Conservation (phyloP, 768 basidiomycete species). For the Cystobasidium ongulense region DNA sequence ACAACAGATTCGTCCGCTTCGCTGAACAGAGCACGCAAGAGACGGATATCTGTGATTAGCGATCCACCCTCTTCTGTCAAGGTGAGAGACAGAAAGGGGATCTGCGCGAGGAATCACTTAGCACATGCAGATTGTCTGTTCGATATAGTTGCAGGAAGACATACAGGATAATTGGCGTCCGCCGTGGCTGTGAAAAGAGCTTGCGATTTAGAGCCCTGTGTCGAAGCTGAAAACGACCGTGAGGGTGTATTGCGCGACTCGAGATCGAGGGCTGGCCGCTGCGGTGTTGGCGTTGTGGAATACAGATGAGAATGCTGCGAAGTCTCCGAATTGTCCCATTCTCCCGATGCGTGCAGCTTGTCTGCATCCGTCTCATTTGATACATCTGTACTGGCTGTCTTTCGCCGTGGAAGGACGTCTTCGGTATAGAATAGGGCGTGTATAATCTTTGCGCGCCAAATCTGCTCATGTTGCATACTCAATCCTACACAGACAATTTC, state of each 20-base stretch:
- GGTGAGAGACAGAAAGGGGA: constrained; percentile 72
- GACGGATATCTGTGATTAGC: constrained; percentile 60
- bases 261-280: not conserved
- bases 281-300: constrained; percentile 21
- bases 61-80: constrained; percentile 68
- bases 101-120: not conserved
- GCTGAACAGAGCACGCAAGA: constrained; percentile 61
- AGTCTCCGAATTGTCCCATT: not conserved
- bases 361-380: not conserved
- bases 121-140: not conserved
- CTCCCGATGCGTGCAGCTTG: not conserved
- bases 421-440: constrained; percentile 71
- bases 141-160: not conserved
- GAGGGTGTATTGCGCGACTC: not conserved
- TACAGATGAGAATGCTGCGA: not conserved
- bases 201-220: not conserved
- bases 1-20: constrained; percentile 64
- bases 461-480: constrained; percentile 59
- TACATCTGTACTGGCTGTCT: not conserved
- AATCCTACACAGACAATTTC: constrained; percentile 70
- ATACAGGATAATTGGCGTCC: constrained; percentile 11
- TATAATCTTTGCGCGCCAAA: constrained; percentile 68
- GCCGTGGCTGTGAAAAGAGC: not conserved
- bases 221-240: not conserved
- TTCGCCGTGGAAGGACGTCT: constrained; percentile 44